Evolutionary conservation across 1,284 basidiomycete genomes (phyloP).

Genomic region (Trichosporon coremiiforme): DNA sequence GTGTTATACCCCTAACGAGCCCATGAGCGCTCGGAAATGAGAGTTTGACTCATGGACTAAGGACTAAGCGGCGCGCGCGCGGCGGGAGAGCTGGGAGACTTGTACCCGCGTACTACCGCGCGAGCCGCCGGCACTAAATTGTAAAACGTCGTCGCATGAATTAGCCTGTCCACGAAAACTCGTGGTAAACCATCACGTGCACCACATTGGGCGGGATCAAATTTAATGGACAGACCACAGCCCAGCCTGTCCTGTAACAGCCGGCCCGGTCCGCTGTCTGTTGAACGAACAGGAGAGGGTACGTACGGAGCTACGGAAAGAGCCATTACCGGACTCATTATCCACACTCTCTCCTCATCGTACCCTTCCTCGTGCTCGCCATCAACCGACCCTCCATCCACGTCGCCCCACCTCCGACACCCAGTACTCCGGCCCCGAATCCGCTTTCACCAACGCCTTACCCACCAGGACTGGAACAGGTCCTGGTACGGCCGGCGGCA

Average conservation of each 20-base stretch:
- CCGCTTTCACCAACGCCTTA: not conserved
- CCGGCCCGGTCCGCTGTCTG: slow-evolving; percentile 15
- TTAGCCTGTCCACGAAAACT: not conserved
- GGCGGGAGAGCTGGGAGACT: too few relatives aligned
- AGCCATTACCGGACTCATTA: slow-evolving; percentile 17
- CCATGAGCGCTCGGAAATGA: not conserved
- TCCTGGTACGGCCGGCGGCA: slow-evolving; percentile 19
- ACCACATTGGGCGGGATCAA: not conserved
- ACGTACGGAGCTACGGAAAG: slow-evolving; percentile 17
- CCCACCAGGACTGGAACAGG: slow-evolving; percentile 14
- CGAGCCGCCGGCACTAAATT: not conserved
- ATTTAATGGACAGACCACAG: not conserved
- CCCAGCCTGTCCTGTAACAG: not conserved
- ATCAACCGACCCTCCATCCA: slow-evolving; percentile 15
- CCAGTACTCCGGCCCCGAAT: slow-evolving; percentile 9
- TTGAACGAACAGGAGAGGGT: not conserved
- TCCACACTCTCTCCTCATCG: slow-evolving; percentile 19
- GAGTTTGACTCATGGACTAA: not conserved
- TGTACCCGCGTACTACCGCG: slow-evolving; percentile 1
- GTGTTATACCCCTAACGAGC: not conserved
- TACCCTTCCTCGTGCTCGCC: not conserved
- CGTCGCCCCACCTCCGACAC: not conserved
- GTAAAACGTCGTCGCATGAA: not conserved
- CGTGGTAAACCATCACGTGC: not conserved
- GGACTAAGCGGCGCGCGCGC: not conserved